Evolutionary conservation across 2,329 filamentous ascomycete species (phyloP).

Genomic region (Plectosphaerella cucumerina): DNA sequence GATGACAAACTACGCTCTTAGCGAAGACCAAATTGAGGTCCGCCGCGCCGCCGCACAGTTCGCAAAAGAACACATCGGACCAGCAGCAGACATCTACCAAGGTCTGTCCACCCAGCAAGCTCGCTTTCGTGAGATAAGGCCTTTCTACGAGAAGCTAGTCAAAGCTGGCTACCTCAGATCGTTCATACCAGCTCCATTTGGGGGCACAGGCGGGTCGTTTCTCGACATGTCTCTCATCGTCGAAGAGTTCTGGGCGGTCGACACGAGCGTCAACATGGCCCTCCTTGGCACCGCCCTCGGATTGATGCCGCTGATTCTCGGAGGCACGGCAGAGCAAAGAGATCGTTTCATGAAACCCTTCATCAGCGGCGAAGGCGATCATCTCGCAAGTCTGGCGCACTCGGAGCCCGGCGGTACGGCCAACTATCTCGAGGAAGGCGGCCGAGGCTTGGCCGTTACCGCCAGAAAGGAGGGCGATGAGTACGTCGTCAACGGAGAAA

Average conservation of each 20-base stretch:
- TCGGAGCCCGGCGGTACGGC: conserved; percentile 48
- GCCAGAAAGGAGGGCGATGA: conserved; percentile 42
- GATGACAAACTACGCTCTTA: too few species aligned
- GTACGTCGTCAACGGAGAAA: conserved; percentile 50
- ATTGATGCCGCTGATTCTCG: conserved; percentile 44
- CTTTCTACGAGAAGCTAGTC: neutral
- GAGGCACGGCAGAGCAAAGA: conserved; percentile 32
- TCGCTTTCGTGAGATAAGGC: neutral
- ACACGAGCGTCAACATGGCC: conserved; percentile 43
- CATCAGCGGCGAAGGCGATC: conserved; percentile 35
- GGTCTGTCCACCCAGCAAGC: neutral
- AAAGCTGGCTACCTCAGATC: conserved; percentile 29
- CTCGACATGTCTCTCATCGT: conserved; percentile 45
- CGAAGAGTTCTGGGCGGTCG: conserved; percentile 49
- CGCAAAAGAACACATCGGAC: too few species aligned
- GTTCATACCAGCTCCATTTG: conserved; percentile 38
- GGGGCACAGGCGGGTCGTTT: conserved; percentile 39
- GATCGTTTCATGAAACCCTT: conserved; percentile 43
- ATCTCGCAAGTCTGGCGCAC: conserved; percentile 46
- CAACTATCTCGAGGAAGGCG: conserved; percentile 47
- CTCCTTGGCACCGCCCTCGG: conserved; percentile 49
- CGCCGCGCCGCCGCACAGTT: too few species aligned
- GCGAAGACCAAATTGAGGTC: too few species aligned
- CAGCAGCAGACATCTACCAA: neutral
- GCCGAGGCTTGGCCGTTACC: conserved; percentile 41